Evolutionary conservation across 352 stramenopile species (phyloP).

Genomic region (Phytophthora meadii): DNA sequence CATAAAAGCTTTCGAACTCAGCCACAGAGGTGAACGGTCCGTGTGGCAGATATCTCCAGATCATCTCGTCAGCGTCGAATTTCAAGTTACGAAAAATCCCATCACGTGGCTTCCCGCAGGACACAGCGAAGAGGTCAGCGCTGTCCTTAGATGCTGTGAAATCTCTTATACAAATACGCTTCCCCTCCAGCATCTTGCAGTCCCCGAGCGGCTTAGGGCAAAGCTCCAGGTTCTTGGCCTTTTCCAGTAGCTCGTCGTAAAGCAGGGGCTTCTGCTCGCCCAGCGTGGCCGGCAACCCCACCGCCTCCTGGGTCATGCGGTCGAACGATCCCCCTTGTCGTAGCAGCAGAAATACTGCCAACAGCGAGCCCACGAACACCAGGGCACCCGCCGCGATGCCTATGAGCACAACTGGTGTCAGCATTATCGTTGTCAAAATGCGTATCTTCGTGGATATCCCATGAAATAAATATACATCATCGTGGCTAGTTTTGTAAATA

Average conservation of each 20-base stretch:
- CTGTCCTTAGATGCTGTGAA: constrained; percentile 41
- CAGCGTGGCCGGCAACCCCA: constrained; percentile 62
- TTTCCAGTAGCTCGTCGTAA: constrained; percentile 87
- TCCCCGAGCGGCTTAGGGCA: constrained; percentile 46
- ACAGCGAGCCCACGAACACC: constrained; percentile 86
- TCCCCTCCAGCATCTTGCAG: constrained; percentile 39
- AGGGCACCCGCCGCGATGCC: constrained; percentile 83
- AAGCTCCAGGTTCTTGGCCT: constrained; percentile 35
- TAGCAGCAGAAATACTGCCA: constrained; percentile 87
- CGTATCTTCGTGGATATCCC: too few relatives aligned
- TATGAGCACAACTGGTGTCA: constrained; percentile 60
- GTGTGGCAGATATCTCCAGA: constrained; percentile 76
- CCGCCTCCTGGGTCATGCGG: constrained; percentile 81
- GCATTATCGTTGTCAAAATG: constrained; percentile 33
- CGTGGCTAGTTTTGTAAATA: constrained; percentile 13
- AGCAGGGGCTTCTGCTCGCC: constrained; percentile 84
- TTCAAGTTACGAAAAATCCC: constrained; percentile 67
- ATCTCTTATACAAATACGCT: constrained; percentile 56
- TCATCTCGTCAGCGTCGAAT: constrained; percentile 80
- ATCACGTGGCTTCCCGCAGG: constrained; percentile 45
- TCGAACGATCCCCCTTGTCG: constrained; percentile 88
- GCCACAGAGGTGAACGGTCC: constrained; percentile 58
- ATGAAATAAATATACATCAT: too few relatives aligned
- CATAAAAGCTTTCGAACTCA: constrained; percentile 54
- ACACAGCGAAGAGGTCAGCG: constrained; percentile 52